Conservation (phyloP, 2,329 filamentous ascomycete genomes). For the Colletotrichum magnum region DNA sequence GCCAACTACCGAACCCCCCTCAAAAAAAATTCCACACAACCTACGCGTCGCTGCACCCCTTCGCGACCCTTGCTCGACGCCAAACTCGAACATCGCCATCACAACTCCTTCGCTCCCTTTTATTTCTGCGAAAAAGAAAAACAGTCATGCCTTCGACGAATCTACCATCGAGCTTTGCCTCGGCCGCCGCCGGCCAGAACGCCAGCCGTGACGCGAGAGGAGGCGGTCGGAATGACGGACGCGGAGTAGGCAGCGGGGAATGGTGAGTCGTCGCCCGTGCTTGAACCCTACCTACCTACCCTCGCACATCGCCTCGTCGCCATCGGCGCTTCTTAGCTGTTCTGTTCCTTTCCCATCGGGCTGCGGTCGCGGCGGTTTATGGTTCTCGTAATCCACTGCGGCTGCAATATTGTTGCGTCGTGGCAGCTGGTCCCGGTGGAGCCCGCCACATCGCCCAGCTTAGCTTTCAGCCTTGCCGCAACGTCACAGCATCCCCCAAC, state of each 20-base stretch:
- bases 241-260: slow-evolving; percentile 74
- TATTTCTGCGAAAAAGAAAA: slow-evolving; percentile 42
- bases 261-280: slow-evolving; percentile 71
- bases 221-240: slow-evolving; percentile 70
- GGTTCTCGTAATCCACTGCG: neutral
- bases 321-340: neutral
- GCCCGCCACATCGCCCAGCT: neutral
- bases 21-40: slow-evolving; percentile 20
- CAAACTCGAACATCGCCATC: neutral
- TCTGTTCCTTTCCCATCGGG: neutral
- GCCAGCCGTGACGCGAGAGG: slow-evolving; percentile 72
- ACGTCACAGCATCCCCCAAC: slow-evolving; percentile 10
- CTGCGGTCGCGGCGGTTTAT: neutral
- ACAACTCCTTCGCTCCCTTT: neutral
- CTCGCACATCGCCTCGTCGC: slow-evolving; percentile 1
- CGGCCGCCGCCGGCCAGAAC: slow-evolving; percentile 83
- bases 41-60: slow-evolving; percentile 30
- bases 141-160: slow-evolving; percentile 74
- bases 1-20: slow-evolving; percentile 23
- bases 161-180: slow-evolving; percentile 87
- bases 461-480: slow-evolving; percentile 18
- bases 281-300: neutral
- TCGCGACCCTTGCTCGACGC: slow-evolving; percentile 14
- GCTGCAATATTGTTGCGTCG: neutral
- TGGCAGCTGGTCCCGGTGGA: neutral